phyloP scores from a whole-genome alignment of 164 flowering plant genomes.

The Taxillus chinensis region DNA sequence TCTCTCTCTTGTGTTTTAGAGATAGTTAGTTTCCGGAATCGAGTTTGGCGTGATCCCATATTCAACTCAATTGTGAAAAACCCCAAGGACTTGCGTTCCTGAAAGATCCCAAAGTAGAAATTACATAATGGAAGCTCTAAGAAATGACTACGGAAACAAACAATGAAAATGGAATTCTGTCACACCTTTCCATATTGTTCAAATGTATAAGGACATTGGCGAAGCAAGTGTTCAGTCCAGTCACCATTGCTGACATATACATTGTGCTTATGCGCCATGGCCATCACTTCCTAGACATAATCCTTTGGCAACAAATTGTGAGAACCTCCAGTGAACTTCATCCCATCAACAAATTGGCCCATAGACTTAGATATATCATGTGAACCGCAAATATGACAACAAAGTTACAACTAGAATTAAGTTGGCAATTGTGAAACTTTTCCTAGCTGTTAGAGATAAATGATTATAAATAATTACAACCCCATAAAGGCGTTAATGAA shows the following conservation, averaged over 20 bases:
- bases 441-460: too few species aligned
- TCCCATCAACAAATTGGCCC: conserved; percentile 88
- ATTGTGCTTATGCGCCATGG: conserved; percentile 71
- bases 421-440: too few species aligned
- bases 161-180: not conserved
- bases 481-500: too few species aligned
- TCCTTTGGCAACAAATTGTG: conserved; percentile 58
- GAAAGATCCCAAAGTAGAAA: conserved; percentile 3
- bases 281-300: conserved; percentile 51
- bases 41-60: conserved; percentile 58
- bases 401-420: too few species aligned
- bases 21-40: too few species aligned
- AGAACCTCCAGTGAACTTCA: conserved; percentile 81
- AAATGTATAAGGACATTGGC: conserved; percentile 55
- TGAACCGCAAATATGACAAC: too few species aligned
- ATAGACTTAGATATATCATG: conserved; percentile 77
- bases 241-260: conserved; percentile 86
- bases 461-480: too few species aligned
- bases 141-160: not conserved
- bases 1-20: too few species aligned
- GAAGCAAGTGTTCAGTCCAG: conserved; percentile 79
- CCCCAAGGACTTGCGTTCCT: conserved; percentile 88
- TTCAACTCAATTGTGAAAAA: conserved; percentile 84
- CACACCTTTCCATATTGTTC: conserved; percentile 72
- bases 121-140: not conserved